Base-by-base conservation (phyloP, 371 early-diverging fungal genomes). In the Mortierella sp. region DNA sequence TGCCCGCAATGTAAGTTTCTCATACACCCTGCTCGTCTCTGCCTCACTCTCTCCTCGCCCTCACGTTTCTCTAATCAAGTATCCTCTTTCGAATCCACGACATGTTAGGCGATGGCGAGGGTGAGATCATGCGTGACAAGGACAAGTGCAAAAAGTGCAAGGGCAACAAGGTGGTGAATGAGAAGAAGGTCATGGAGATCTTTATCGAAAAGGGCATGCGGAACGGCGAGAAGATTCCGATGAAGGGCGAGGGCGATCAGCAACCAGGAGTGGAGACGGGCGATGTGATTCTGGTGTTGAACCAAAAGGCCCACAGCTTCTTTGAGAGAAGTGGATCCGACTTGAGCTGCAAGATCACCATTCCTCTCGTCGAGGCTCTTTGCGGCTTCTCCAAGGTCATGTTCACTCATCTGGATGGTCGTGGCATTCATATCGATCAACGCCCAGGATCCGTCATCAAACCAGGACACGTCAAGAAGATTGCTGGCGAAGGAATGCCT, bases 401-500 rank as follows among this genome's bases (percentile, higher is more conserved):
- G 65, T 80, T 97, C 54, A 85, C 87, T 56, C 98, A 98, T 81
- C 79, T 99, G 63, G 98, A 99, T 73, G 94, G 93, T 60, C 91
- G 97, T 48, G 86, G 91, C n/a, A 85, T 98, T 44, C 82, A 91
- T 60, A 95, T 98, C 37, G 83, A 80, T 44, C 92, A 96, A 61
- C 83, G 92, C 31, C 94, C 97, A 41, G 98, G 98, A 29, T 90
- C 93, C 71, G 91, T 92, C 28, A 96, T 99, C 79, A 90, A 89
- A 76, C 98, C 97, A 24, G 90, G 88, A 49, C 60, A 61, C 43
- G 82, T 91, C 51, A 97, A 96, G 85, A 85, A 86, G 63, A 90
- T 98, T 65, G 80, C 77, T 52, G 86, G 90, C 64, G 96, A 98
- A 82, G 99, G 99, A 57, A 97, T 99, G 97, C 99, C 99, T 44